Evolutionary conservation across 2,329 filamentous ascomycete species (phyloP).

Genomic region (Fusarium setosum): DNA sequence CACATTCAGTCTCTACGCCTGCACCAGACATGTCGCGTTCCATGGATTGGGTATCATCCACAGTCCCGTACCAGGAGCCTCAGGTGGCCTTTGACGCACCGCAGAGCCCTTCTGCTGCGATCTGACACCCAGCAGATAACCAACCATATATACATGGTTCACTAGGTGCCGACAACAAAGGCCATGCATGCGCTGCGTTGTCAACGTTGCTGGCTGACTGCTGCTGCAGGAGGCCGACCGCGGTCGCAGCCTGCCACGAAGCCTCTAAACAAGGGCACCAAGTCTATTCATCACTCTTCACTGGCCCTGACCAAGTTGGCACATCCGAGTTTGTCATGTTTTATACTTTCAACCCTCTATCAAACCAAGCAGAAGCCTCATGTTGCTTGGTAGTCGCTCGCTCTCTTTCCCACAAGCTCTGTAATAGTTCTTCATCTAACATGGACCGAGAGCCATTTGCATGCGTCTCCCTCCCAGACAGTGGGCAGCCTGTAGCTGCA

Average conservation of each 20-base stretch:
- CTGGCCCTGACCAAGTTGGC: background rate
- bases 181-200: background rate
- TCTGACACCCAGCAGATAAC: too few relatives aligned
- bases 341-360: conserved; percentile 42
- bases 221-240: conserved; percentile 36
- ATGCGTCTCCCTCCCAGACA: conserved; percentile 13
- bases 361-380: conserved; percentile 24
- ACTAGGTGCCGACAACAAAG: too few relatives aligned
- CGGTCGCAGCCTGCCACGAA: background rate
- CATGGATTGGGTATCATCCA: background rate
- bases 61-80: too few relatives aligned
- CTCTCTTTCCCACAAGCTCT: conserved; percentile 32
- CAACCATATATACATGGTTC: too few relatives aligned
- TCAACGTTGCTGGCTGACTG: background rate
- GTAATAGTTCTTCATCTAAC: conserved; percentile 36
- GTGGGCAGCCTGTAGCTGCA: background rate
- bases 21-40: background rate
- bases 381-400: conserved; percentile 22
- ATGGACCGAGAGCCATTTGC: conserved; percentile 21
- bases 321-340: conserved; percentile 27
- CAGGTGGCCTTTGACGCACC: too few relatives aligned
- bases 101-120: too few relatives aligned
- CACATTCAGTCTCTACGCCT: background rate
- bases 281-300: background rate
- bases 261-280: too few relatives aligned